Evolutionary conservation across 495 filamentous ascomycete species (phyloP).

Genomic region (Neurospora terricola): DNA sequence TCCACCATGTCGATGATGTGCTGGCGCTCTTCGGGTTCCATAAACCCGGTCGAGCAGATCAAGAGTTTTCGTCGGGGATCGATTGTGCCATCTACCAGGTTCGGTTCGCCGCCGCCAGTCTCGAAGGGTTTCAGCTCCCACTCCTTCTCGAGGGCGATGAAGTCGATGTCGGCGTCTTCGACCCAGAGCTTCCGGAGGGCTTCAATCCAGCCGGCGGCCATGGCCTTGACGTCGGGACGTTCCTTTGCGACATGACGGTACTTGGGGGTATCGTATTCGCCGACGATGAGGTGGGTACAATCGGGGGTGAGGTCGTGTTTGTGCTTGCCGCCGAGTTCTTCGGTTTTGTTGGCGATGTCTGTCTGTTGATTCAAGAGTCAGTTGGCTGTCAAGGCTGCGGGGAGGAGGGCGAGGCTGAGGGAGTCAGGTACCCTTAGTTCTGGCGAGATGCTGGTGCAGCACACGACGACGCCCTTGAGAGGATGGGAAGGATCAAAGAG

Average conservation of each 20-base stretch:
- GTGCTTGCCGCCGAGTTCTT: constrained; percentile 78
- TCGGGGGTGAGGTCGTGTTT: constrained; percentile 89
- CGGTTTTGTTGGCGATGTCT: constrained; percentile 54
- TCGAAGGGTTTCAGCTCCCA: constrained; percentile 37
- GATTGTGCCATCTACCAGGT: constrained; percentile 4
- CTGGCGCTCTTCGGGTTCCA: constrained; percentile 62
- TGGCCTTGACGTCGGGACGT: constrained; percentile 70
- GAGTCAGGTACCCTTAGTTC: constrained; percentile 62
- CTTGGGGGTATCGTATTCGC: constrained; percentile 76
- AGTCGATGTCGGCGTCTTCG: constrained; percentile 67
- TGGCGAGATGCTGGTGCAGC: constrained; percentile 77
- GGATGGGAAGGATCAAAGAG: constrained; percentile 46
- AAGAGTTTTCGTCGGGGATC: constrained; percentile 40
- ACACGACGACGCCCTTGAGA: constrained; percentile 72
- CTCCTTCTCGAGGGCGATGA: constrained; percentile 43
- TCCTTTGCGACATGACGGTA: constrained; percentile 92
- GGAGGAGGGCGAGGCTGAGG: not conserved
- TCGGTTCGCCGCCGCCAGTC: constrained; percentile 23
- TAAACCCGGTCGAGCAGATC: constrained; percentile 85
- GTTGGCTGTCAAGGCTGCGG: constrained; percentile 7
- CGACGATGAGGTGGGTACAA: constrained; percentile 90
- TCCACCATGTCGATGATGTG: constrained; percentile 50
- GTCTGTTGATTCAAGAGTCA: constrained; percentile 38
- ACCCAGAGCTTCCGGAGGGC: constrained; percentile 78
- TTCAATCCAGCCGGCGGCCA: constrained; percentile 73